phyloP scores from a whole-genome alignment of 2,329 filamentous ascomycete genomes.

The Alternaria triticina region DNA sequence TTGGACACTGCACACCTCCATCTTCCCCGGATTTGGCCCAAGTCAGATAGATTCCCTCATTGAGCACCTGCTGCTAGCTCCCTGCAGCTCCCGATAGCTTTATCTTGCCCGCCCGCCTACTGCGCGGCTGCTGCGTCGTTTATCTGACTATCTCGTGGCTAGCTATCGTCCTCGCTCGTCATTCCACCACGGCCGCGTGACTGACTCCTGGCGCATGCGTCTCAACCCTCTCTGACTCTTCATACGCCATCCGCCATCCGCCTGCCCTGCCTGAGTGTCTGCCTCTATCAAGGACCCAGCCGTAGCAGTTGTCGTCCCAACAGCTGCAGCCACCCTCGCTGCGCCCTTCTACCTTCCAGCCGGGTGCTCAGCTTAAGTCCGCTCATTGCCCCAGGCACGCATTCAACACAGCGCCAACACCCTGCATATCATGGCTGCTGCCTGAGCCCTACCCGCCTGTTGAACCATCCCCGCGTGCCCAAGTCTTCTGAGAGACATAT shows the following conservation, averaged over 20 bases:
- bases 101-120: slow-evolving; percentile 8
- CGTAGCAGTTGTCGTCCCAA: background rate
- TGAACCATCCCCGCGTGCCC: slow-evolving; percentile 32
- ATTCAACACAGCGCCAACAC: slow-evolving; percentile 23
- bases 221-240: slow-evolving; percentile 32
- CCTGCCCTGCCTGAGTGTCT: background rate
- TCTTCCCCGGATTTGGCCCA: slow-evolving; percentile 30
- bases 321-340: slow-evolving; percentile 6
- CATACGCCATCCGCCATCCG: slow-evolving; percentile 15
- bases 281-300: background rate
- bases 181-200: slow-evolving; percentile 44
- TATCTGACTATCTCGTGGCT: background rate
- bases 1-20: slow-evolving; percentile 11
- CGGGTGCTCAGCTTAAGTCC: slow-evolving; percentile 42
- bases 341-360: slow-evolving; percentile 10
- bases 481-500: slow-evolving; percentile 37
- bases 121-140: slow-evolving; percentile 10
- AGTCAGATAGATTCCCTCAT: slow-evolving; percentile 21
- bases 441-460: slow-evolving; percentile 36
- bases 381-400: slow-evolving; percentile 22
- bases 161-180: slow-evolving; percentile 34
- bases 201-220: slow-evolving; percentile 27
- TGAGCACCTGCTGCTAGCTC: slow-evolving; percentile 8
- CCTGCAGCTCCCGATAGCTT: slow-evolving; percentile 23
- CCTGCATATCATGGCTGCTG: slow-evolving; percentile 43